Conservation (phyloP, 345 rosid species). For the Boechera stricta region DNA sequence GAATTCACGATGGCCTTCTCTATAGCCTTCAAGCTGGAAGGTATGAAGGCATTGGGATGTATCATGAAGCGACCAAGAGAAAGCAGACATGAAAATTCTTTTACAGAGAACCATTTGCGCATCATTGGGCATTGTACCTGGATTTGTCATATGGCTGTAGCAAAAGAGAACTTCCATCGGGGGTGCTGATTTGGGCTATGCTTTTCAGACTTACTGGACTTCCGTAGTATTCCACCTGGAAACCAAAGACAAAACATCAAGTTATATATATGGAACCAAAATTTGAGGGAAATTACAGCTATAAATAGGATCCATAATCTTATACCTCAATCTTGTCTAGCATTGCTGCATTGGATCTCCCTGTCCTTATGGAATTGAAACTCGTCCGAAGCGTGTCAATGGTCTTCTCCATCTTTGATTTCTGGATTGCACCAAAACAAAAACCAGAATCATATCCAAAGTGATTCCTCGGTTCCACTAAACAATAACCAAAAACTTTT, state of each 20-base stretch:
- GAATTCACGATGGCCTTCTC: slow-evolving; percentile 95
- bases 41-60: slow-evolving; percentile 1
- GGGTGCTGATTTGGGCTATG: slow-evolving; percentile 90
- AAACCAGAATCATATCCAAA: not conserved
- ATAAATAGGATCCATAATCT: not conserved
- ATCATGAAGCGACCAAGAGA: slow-evolving; percentile 1
- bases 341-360: slow-evolving; percentile 82
- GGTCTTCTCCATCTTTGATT: slow-evolving; percentile 90
- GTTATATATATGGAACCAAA: not conserved
- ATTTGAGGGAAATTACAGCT: not conserved
- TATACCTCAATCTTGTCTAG: slow-evolving; percentile 86
- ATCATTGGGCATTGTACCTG: slow-evolving; percentile 53
- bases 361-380: slow-evolving; percentile 90
- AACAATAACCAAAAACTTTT: not conserved
- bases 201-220: slow-evolving; percentile 89
- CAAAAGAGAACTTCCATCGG: slow-evolving; percentile 91
- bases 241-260: slow-evolving; percentile 13
- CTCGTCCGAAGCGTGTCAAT: slow-evolving; percentile 72
- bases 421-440: slow-evolving; percentile 49
- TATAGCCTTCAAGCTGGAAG: slow-evolving; percentile 76
- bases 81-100: slow-evolving; percentile 1
- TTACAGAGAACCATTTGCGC: not conserved
- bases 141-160: slow-evolving; percentile 94
- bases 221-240: slow-evolving; percentile 91
- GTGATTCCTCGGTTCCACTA: not conserved